phyloP scores from a whole-genome alignment of 2,329 filamentous ascomycete species.

The Decorospora gaudefroyi region DNA sequence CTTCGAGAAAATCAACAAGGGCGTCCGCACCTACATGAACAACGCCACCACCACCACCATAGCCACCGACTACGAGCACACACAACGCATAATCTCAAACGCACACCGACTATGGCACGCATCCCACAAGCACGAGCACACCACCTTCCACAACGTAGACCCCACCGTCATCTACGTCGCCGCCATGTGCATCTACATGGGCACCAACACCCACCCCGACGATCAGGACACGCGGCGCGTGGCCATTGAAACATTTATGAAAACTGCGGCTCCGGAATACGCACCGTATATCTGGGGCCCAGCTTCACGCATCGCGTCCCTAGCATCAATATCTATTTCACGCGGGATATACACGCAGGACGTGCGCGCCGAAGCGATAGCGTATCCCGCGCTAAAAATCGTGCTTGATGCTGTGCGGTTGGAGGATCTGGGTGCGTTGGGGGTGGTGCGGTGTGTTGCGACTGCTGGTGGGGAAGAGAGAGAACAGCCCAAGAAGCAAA shows the following conservation, averaged over 20 bases:
- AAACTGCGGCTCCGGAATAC: neutral
- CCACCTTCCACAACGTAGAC: conserved; percentile 50
- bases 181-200: conserved; percentile 71
- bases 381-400: conserved; percentile 70
- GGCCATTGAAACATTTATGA: conserved; percentile 24
- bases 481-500: no score
- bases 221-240: conserved; percentile 56
- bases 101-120: conserved; percentile 65
- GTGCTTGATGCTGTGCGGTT: conserved; percentile 90
- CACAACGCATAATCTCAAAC: conserved; percentile 72
- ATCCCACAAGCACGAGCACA: conserved; percentile 49
- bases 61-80: conserved; percentile 86
- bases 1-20: conserved; percentile 38
- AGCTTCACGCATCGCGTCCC: conserved; percentile 70
- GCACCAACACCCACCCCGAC: conserved; percentile 64
- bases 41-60: conserved; percentile 77
- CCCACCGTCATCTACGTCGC: conserved; percentile 65
- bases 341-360: conserved; percentile 68
- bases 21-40: conserved; percentile 52
- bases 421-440: conserved; percentile 79
- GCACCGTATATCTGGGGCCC: conserved; percentile 61
- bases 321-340: conserved; percentile 85
- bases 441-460: conserved; percentile 58
- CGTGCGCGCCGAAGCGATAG: conserved; percentile 57
- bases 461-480: conserved; percentile 74